Evolutionary conservation across 106 monocot genomes (phyloP).

Genomic region (Ottelia alismoides): DNA sequence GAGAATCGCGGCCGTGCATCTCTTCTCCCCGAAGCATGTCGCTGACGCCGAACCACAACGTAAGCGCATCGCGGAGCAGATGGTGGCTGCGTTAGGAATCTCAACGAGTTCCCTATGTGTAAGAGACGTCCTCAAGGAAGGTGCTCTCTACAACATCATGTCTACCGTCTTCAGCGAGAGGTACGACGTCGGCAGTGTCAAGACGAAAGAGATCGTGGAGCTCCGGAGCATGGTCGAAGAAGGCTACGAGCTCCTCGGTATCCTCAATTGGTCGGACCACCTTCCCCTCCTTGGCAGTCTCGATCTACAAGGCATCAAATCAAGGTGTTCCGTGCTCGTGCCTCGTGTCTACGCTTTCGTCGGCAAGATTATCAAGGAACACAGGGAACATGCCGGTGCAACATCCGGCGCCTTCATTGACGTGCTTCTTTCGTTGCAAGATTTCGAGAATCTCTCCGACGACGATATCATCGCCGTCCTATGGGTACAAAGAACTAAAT

Average conservation of each 20-base stretch:
- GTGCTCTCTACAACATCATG: slow-evolving; percentile 44
- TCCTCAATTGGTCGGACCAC: too few relatives aligned
- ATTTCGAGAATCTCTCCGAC: slow-evolving; percentile 31
- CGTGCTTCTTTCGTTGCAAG: slow-evolving; percentile 36
- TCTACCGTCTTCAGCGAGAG: slow-evolving; percentile 28
- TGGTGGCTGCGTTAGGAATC: slow-evolving; percentile 31
- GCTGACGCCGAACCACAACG: slow-evolving; percentile 1
- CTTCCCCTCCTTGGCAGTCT: slow-evolving; percentile 15
- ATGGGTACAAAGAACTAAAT: too few relatives aligned
- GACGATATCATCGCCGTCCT: too few relatives aligned
- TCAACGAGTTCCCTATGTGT: slow-evolving; percentile 16
- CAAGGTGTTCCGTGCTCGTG: slow-evolving; percentile 27
- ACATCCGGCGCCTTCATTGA: slow-evolving; percentile 20
- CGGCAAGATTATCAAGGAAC: too few relatives aligned
- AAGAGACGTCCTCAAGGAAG: slow-evolving; percentile 18
- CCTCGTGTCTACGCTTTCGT: slow-evolving; percentile 33
- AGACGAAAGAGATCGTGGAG: too few relatives aligned
- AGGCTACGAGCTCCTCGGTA: slow-evolving; percentile 42
- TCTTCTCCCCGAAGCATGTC: slow-evolving; percentile 34
- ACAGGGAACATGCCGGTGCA: not conserved
- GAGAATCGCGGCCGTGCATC: too few relatives aligned
- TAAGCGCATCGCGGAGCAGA: too few relatives aligned
- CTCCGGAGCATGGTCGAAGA: slow-evolving; percentile 34
- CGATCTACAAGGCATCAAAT: slow-evolving; percentile 32
- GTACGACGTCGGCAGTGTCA: slow-evolving; percentile 16